Conservation (phyloP, 306 rosid species). For the Vigna unguiculata region DNA sequence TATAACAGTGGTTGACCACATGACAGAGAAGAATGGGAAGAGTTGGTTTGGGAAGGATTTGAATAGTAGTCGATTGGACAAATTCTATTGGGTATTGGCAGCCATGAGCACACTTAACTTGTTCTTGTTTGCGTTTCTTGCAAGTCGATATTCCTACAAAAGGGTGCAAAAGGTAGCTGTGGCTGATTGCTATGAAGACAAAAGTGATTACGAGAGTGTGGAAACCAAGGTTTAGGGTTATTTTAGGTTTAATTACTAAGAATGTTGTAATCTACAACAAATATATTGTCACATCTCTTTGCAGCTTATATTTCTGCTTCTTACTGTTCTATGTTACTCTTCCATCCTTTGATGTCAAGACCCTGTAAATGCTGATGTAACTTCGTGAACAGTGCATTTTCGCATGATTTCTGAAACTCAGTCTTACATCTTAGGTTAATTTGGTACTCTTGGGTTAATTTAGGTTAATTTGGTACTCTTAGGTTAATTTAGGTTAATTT, state of each 20-base stretch:
- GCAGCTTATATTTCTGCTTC: not conserved
- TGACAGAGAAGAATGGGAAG: constrained; percentile 57
- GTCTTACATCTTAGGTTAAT: not conserved
- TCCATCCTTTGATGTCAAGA: not conserved
- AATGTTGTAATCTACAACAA: not conserved
- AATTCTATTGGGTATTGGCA: constrained; percentile 83
- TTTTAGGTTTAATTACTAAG: too few species aligned
- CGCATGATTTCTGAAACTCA: not conserved
- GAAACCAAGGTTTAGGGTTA: constrained; percentile 55
- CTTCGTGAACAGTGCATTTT: not conserved
- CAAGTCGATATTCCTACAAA: constrained; percentile 82
- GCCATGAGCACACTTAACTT: constrained; percentile 57
- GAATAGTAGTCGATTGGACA: constrained; percentile 81
- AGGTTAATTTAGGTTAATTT: too few species aligned
- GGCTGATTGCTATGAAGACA: constrained; percentile 60
- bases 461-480: too few species aligned
- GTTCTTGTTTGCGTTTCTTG: constrained; percentile 70
- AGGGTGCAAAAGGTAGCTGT: constrained; percentile 77
- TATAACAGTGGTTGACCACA: constrained; percentile 67
- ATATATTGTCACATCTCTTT: constrained; percentile 7
- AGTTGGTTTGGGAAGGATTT: constrained; percentile 89
- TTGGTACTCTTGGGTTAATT: too few species aligned
- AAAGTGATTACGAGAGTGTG: constrained; percentile 41
- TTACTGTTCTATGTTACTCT: not conserved
- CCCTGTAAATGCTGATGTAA: not conserved